Conservation (phyloP, 176 grass and related monocot species). For the Echinochloa phyllopogon region DNA sequence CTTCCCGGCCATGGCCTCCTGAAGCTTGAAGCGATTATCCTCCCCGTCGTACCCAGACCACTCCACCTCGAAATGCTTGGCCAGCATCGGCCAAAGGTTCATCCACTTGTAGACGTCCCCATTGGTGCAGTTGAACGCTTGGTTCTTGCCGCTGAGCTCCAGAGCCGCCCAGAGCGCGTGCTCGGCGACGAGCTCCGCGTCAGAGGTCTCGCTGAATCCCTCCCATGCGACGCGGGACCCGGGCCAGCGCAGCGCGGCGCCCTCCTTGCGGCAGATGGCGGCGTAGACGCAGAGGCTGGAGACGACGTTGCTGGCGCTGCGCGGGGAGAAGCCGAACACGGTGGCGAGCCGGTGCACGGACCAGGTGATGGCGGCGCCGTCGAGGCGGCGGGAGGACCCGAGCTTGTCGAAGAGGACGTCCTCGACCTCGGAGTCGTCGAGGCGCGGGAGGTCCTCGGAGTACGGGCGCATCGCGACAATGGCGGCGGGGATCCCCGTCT, state of each 20-base stretch:
- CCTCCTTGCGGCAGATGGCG: slow-evolving; percentile 72
- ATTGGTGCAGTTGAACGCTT: slow-evolving; percentile 80
- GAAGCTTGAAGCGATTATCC: slow-evolving; percentile 56
- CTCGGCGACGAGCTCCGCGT: slow-evolving; percentile 74
- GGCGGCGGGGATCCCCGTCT: slow-evolving; percentile 38
- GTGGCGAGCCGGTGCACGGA: slow-evolving; percentile 66
- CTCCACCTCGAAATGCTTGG: slow-evolving; percentile 57
- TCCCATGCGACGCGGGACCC: slow-evolving; percentile 56
- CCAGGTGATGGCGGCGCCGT: slow-evolving; percentile 52
- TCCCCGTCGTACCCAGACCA: slow-evolving; percentile 68
- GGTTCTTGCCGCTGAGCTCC: slow-evolving; percentile 65
- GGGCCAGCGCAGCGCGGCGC: slow-evolving; percentile 56
- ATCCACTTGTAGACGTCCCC: slow-evolving; percentile 89
- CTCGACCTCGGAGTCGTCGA: slow-evolving; percentile 48
- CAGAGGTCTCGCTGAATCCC: slow-evolving; percentile 68
- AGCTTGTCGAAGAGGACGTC: slow-evolving; percentile 52
- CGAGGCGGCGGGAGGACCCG: background rate
- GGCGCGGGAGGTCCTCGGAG: slow-evolving; percentile 55
- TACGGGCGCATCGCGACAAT: background rate
- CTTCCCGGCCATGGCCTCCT: slow-evolving; percentile 65
- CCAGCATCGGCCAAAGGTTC: slow-evolving; percentile 71
- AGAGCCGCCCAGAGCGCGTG: slow-evolving; percentile 78
- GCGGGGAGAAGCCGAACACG: slow-evolving; percentile 71
- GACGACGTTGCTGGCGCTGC: slow-evolving; percentile 65
- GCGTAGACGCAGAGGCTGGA: slow-evolving; percentile 79